Base-by-base conservation (phyloP, 208 protist genomes). In the Phytomonas sp. region DNA sequence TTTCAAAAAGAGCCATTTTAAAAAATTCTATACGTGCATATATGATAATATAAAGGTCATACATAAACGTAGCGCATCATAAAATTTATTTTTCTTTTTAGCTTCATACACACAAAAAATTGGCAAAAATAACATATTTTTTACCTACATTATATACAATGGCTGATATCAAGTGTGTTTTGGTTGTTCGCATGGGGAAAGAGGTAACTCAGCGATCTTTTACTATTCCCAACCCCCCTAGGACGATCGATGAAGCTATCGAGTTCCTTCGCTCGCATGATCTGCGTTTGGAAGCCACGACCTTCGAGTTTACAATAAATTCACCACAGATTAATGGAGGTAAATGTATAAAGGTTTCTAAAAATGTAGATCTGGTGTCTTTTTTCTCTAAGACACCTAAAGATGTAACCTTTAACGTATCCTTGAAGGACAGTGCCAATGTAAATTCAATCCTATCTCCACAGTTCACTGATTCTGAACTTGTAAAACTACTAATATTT, bases 181-280 rank as follows among this genome's bases (percentile, higher is more conserved):
- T 94, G 3, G 72, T 85, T 19, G 83, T 91, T 8, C 80, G 52
- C 0, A 75, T 68, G 23, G 84, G 75, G 6, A 49, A 68, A 26
- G 83, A 85, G 2, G 63, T 76, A 14, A 87, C 79, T 23, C 76
- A 84, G 69, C 79, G 83, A 32, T 84, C 83, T 26, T 82, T 89
- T 60, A 77, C 69, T 19, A 60, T 83, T 5, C 59, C 72, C 1
- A 30, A 32, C 1, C 52, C 37, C 14, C 79, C 82, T 5, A 64
- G 29, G 2, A 87, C 81, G 6, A 36, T 79, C 7, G 34, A 70
- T 2, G 76, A 83, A 34, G 36, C 89, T 16, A 30, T 66, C 0
- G 67, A 71, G 6, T 66, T 88, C 34, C 40, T 94, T 23, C 78
- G 83, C 67, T 62, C 67, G 26, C 77, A 91, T 26, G 88, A 94